Conservation (phyloP, 768 basidiomycete species). For the Macrolepiota albuminosa region DNA sequence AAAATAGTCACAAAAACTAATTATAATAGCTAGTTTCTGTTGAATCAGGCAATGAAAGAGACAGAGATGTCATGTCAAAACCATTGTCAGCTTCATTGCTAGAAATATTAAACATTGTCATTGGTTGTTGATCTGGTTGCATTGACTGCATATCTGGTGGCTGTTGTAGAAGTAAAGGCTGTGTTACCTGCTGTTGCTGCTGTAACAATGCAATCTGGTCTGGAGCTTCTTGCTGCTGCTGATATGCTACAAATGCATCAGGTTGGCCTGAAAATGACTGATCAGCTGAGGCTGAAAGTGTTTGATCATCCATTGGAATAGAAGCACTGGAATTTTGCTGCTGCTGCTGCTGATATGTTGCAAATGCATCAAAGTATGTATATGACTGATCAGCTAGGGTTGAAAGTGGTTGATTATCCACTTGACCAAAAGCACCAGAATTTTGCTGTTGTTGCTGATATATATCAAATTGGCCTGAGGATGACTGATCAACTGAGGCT, state of each 20-base stretch:
- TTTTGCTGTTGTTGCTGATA: neutral
- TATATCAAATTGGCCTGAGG: neutral
- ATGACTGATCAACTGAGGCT: neutral
- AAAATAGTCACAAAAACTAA: no score
- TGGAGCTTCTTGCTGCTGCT: neutral
- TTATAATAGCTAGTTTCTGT: no score
- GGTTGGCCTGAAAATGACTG: no score
- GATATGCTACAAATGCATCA: no score
- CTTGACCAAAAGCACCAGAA: no score
- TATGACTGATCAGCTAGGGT: no score
- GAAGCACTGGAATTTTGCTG: no score
- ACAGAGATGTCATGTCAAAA: neutral
- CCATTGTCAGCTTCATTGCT: neutral
- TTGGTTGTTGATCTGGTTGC: neutral
- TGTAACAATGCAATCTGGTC: no score
- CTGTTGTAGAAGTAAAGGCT: neutral
- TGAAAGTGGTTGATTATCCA: no score
- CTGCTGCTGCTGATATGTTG: neutral
- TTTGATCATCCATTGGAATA: neutral
- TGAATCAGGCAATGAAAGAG: neutral
- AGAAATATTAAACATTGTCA: neutral
- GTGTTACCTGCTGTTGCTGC: neutral
- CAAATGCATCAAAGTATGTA: no score
- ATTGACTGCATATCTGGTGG: neutral
- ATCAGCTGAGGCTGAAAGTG: no score